phyloP scores from a whole-genome alignment of 352 stramenopile species.

The Peronospora destructor region DNA sequence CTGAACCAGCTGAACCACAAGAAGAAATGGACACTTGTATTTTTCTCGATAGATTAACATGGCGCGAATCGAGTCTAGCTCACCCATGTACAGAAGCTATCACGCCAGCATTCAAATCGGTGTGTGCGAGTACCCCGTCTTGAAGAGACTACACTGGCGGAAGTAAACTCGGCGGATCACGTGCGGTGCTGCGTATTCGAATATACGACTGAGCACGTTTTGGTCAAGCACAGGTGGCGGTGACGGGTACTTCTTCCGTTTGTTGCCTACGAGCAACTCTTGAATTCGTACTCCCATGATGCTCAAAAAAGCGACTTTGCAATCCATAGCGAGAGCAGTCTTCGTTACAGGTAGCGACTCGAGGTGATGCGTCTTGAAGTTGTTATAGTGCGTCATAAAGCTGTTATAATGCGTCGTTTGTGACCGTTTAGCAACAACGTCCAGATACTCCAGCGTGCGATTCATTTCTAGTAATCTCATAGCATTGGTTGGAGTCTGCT shows the following conservation, averaged over 20 bases:
- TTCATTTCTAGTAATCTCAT: constrained; percentile 16
- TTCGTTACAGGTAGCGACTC: constrained; percentile 10
- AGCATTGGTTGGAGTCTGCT: constrained; percentile 2
- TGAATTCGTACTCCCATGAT: constrained; percentile 6
- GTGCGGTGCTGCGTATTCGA: constrained; percentile 16
- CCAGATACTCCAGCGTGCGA: constrained; percentile 19
- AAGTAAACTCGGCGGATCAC: constrained; percentile 24
- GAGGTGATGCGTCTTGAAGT: constrained; percentile 20
- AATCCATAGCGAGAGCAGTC: constrained; percentile 3
- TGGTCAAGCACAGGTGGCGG: constrained; percentile 13
- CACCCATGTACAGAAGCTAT: background rate
- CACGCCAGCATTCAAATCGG: constrained; percentile 9
- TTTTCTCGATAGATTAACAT: no score
- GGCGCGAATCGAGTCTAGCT: background rate
- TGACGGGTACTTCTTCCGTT: constrained; percentile 9
- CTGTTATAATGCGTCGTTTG: constrained; percentile 16
- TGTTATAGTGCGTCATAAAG: constrained; percentile 19
- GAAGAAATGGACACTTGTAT: no score
- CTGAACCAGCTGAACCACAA: no score
- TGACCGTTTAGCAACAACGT: constrained; percentile 10
- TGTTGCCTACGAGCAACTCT: constrained; percentile 7
- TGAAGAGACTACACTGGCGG: constrained; percentile 16
- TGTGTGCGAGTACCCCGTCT: constrained; percentile 12
- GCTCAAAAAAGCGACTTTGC: constrained; percentile 22
- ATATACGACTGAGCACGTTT: constrained; percentile 16